Evolutionary conservation across 2,329 filamentous ascomycete species (phyloP).

Genomic region (Aspergillus ruber): DNA sequence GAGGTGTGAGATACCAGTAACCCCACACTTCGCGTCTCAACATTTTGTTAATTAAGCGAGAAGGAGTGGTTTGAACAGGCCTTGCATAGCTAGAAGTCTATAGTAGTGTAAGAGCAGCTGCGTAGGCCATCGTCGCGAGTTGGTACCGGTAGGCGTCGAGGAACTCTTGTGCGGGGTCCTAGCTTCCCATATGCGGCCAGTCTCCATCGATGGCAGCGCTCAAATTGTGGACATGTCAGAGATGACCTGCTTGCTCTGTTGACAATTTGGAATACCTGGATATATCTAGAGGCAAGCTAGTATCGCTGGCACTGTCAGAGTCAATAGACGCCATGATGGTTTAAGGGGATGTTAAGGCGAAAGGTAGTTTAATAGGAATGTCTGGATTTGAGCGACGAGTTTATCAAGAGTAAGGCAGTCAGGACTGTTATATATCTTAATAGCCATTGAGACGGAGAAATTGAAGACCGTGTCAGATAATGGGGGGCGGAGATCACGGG

Average conservation of each 20-base stretch:
- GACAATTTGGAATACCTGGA: neutral
- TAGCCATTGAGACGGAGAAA: too few species aligned
- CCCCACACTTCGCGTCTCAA: constrained; percentile 37
- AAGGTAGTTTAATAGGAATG: too few species aligned
- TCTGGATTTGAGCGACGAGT: too few species aligned
- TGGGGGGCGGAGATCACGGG: too few species aligned
- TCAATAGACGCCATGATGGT: too few species aligned
- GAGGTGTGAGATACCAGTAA: constrained; percentile 39
- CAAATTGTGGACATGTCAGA: neutral
- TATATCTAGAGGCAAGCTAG: neutral
- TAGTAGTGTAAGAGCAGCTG: constrained; percentile 34
- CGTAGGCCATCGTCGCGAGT: constrained; percentile 38
- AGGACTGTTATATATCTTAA: too few species aligned
- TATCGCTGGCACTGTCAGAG: neutral
- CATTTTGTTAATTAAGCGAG: constrained; percentile 37
- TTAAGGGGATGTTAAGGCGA: too few species aligned
- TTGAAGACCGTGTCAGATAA: too few species aligned
- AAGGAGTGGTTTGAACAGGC: constrained; percentile 29
- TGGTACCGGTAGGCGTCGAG: constrained; percentile 28
- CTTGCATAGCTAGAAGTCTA: constrained; percentile 29
- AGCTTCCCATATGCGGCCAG: constrained; percentile 7
- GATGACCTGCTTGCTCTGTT: neutral
- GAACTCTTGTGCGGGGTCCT: constrained; percentile 35
- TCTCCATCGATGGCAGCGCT: neutral
- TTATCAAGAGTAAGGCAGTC: too few species aligned